phyloP scores from a whole-genome alignment of 345 rosid genomes.

The Populus pruinosa region DNA sequence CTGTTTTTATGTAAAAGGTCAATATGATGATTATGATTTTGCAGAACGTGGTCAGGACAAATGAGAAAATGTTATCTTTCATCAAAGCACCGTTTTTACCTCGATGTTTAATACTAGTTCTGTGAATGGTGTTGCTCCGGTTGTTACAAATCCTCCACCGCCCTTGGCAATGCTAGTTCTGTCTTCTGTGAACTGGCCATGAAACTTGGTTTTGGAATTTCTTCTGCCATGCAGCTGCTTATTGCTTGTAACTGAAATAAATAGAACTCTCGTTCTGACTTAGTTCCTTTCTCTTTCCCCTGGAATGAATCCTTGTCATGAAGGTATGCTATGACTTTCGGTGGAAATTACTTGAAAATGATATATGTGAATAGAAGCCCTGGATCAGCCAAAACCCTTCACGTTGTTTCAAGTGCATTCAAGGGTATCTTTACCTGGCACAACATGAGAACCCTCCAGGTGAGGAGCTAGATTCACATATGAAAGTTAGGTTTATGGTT shows the following conservation, averaged over 20 bases:
- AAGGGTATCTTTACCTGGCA: conserved; percentile 85
- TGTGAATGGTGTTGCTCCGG: background rate
- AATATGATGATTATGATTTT: background rate
- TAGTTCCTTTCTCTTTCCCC: background rate
- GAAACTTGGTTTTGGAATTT: background rate
- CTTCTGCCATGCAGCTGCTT: background rate
- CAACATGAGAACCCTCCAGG: conserved; percentile 95
- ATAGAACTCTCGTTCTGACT: background rate
- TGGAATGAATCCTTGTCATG: conserved; percentile 4
- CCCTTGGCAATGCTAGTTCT: background rate
- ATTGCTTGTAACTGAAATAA: background rate
- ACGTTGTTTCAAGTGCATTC: conserved; percentile 77
- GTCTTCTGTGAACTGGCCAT: background rate
- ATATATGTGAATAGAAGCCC: conserved; percentile 75
- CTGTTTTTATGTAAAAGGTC: background rate
- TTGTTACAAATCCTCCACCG: background rate
- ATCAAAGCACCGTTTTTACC: background rate
- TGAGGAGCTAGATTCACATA: conserved; percentile 21
- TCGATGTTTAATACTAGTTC: background rate
- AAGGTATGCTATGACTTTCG: conserved; percentile 83
- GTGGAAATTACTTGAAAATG: conserved; percentile 75
- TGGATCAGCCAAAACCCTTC: conserved; percentile 66
- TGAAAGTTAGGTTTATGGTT: background rate
- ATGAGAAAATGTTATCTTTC: background rate
- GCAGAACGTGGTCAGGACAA: background rate